Base-by-base conservation (phyloP, 371 early-diverging fungal genomes). In the Mucor circinelloides region DNA sequence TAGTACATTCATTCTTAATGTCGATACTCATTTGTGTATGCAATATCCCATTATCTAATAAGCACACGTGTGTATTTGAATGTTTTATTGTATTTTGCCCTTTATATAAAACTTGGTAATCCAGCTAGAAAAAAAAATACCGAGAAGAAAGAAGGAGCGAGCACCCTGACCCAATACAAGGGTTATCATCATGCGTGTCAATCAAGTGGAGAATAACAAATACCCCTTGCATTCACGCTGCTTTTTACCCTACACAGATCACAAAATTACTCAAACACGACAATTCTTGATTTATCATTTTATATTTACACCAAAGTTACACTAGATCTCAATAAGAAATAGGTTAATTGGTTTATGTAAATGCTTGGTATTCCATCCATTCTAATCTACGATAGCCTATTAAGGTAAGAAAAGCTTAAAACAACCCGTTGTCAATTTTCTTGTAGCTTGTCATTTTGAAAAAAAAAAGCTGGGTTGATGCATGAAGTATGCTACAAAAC, bases 391-490 rank as follows among this genome's bases (percentile, higher is more conserved):
- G 46, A 46, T 46, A 1, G 13, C 54, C n/a, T 6, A 4, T 54
- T 54, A 25, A 54, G 54, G 54, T 28, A 54, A 54, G 54, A 54
- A 54, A 54, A 54, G 54, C 54, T 54, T 54, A 54, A 54, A 54
- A 54, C 54, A 54, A 54, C 27, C 28, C 8, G 0, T 21, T 8
- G 46, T 46, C 46, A 21, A 46, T 21, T 46, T 34, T n/a, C 5
- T 2, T 46, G 8, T 8, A 40, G 17, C 4, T 13, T 40, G 40
- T 21, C 21, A 21, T 21, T 46, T 46, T 3, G 19, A 21, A 1
- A 3, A 21, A 21, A 10, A 9, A 46, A 21, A 21, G n/a, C 8
- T 46, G 21, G 23, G 23, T 21, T 21, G 21, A 19, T 46, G 46
- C 46, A 46, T 46, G 10, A 46, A 21, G 46, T 8, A 19, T 21